Conservation (phyloP, 2,329 filamentous ascomycete genomes). For the Penicillium sp. region DNA sequence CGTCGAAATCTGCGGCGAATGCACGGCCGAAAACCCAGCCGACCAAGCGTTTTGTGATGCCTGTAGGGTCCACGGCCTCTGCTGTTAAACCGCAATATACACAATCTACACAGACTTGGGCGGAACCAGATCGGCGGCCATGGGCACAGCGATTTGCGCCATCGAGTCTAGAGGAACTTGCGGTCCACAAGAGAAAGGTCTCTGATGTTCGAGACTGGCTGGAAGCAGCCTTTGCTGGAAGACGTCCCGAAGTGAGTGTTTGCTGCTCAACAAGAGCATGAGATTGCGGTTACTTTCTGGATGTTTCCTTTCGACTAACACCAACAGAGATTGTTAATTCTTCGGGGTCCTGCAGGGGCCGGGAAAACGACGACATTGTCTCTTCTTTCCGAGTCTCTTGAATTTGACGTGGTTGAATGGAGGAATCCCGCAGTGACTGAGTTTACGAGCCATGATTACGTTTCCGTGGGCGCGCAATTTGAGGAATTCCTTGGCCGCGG, state of each 20-base stretch:
- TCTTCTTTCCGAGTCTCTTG: constrained; percentile 70
- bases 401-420: constrained; percentile 79
- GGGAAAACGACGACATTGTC: constrained; percentile 87
- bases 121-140: constrained; percentile 55
- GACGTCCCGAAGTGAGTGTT: constrained; percentile 35
- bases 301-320: background rate
- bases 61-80: background rate
- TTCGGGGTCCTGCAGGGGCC: constrained; percentile 85
- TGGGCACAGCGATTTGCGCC: constrained; percentile 87
- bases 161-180: constrained; percentile 69
- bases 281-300: no score
- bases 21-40: constrained; percentile 10
- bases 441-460: constrained; percentile 55
- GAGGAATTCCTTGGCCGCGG: constrained; percentile 84
- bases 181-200: constrained; percentile 92
- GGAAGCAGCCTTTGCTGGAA: constrained; percentile 62
- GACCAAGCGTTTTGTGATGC: constrained; percentile 28
- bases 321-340: constrained; percentile 64
- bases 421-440: constrained; percentile 67
- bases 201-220: constrained; percentile 80
- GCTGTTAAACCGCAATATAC: constrained; percentile 10
- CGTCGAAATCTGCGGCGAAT: constrained; percentile 15
- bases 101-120: constrained; percentile 4
- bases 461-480: constrained; percentile 73
- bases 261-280: no score